Evolutionary conservation across 106 monocot species (phyloP).

Genomic region (Dendrobium officinale): DNA sequence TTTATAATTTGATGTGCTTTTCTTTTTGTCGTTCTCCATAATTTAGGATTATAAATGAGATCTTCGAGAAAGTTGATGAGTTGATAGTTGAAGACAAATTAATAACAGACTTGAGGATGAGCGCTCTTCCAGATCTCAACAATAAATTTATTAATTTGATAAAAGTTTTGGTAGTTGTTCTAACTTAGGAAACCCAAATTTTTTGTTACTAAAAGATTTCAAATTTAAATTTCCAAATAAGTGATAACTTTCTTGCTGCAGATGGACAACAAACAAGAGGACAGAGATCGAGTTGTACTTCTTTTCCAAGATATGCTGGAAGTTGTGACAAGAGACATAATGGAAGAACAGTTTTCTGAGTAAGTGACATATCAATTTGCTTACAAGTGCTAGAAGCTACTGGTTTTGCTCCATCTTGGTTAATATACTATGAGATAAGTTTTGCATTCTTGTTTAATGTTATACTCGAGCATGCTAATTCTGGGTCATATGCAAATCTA

Average conservation of each 20-base stretch:
- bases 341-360: constrained; percentile 29
- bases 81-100: constrained; percentile 36
- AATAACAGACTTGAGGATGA: constrained; percentile 58
- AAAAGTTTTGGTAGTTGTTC: constrained; percentile 47
- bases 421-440: neutral
- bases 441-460: neutral
- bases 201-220: neutral
- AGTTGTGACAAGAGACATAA: constrained; percentile 76
- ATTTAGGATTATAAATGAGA: constrained; percentile 51
- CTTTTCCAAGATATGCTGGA: constrained; percentile 94
- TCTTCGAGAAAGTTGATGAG: constrained; percentile 62
- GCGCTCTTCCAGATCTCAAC: constrained; percentile 64
- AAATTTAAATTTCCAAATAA: neutral
- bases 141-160: constrained; percentile 51
- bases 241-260: constrained; percentile 13
- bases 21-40: constrained; percentile 9
- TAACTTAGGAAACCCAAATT: neutral
- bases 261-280: constrained; percentile 61
- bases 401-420: neutral
- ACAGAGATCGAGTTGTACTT: constrained; percentile 50
- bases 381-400: neutral
- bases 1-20: neutral
- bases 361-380: neutral
- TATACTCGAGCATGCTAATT: neutral
- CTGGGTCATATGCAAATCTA: neutral